These are phyloP conservation scores for Garcileccinum viscosum DNA, from an alignment of 1,284 basidiomycete genomes.

Conservation along the genomic window DNA sequence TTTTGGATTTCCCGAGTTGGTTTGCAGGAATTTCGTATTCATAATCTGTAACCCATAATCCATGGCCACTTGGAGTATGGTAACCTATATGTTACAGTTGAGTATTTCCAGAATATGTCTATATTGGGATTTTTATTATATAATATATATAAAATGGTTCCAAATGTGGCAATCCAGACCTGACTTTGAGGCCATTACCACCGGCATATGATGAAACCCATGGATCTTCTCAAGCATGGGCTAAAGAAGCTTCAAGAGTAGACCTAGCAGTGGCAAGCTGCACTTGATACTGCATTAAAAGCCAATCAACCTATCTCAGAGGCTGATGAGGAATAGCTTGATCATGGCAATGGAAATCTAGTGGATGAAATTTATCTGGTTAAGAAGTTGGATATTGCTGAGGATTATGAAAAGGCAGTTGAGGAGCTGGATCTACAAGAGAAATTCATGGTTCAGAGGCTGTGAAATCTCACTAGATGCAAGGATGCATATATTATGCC, in stretches of 20 bases:
- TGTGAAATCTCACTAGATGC: neutral
- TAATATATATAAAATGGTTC: neutral
- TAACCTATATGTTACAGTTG: neutral
- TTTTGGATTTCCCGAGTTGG: neutral
- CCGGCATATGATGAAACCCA: neutral
- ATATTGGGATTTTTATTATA: neutral
- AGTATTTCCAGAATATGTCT: neutral
- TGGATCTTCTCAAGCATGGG: neutral
- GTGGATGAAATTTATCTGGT: neutral
- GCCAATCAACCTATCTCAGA: neutral
- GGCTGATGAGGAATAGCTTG: neutral
- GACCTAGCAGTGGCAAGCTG: neutral
- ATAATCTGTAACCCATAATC: neutral
- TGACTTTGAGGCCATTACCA: neutral
- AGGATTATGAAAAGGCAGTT: neutral
- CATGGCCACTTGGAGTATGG: neutral
- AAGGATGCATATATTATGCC: neutral
- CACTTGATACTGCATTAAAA: neutral
- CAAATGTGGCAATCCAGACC: neutral
- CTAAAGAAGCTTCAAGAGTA: neutral
- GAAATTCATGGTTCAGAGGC: neutral
- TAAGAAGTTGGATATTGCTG: neutral
- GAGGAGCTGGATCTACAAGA: neutral
- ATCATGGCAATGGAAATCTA: neutral
- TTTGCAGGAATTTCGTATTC: neutral